Conservation (phyloP, 75 land plant genomes). For the Isoetes taiwanensis region DNA sequence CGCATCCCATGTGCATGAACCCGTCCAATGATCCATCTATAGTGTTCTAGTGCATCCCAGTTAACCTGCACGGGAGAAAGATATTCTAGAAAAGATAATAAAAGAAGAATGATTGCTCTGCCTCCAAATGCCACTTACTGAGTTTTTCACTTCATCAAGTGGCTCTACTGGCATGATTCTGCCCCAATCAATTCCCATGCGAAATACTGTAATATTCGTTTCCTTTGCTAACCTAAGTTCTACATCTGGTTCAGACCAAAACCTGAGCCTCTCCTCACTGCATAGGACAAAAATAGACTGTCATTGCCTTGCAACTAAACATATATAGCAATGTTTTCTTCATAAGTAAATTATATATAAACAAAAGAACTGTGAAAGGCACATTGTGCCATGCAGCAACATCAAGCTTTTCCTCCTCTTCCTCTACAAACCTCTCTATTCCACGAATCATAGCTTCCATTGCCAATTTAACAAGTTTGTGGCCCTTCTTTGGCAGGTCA, state of each 20-base stretch:
- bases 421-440: constrained; percentile 35
- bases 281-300: background rate
- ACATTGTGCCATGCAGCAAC: constrained; percentile 98
- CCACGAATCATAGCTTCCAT: constrained; percentile 91
- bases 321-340: background rate
- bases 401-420: constrained; percentile 29
- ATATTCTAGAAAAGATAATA: background rate
- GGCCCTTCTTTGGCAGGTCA: constrained; percentile 21
- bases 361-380: constrained; percentile 79
- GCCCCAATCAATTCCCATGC: constrained; percentile 98
- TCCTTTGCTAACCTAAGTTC: constrained; percentile 77
- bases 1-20: constrained; percentile 82
- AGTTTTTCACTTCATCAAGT: constrained; percentile 30
- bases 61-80: constrained; percentile 40
- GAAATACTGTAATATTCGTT: constrained; percentile 64
- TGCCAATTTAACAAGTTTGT: constrained; percentile 43
- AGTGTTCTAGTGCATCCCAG: constrained; percentile 68
- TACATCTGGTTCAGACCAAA: constrained; percentile 97
- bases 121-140: constrained; percentile 26
- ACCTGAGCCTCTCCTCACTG: constrained; percentile 81
- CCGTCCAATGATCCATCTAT: constrained; percentile 68
- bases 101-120: too few species aligned
- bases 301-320: background rate
- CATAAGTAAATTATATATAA: background rate
- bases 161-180: constrained; percentile 87